Evolutionary conservation across 1,139 yeast genomes (phyloP), one percentile per base, ranked within the genome.

Genomic region (Yamadazyma trypodendri): DNA sequence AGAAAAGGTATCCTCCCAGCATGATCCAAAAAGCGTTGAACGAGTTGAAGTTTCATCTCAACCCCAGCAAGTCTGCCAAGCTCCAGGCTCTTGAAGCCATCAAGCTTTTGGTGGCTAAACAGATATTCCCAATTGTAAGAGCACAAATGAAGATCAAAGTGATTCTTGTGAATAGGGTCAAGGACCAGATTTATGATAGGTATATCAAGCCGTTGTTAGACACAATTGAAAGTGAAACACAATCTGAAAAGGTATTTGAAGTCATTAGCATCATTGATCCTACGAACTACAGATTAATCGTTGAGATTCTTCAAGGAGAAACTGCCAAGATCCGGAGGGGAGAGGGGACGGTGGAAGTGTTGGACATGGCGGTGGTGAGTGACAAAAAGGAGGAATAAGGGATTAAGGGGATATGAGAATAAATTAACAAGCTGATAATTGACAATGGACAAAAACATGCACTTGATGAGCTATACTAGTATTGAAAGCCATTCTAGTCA

Each of bases 81-180:
- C 71, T 78, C 8, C 97, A 89, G 58, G 97, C 97, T 0, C 65
- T 94, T 38, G 97, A 92, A 42, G 97, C 96, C 4, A 90, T 94
- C 49, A 86, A 80, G 55, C 58, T 84, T 37, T 67, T 92, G 37
- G 83, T 86, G 7, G 77, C 81, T 27, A 77, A 78, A 50, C 97
- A 92, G 58, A 68, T 89, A 32, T 83, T 92, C 29, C 97, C 98
- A 9, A 90, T 92, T 45, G 95, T 89, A 0, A 75, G 98, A 49
- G 97, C 98, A 0, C 84, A 85, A 52, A 92, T 92, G 98, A 82
- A 88, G 62, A 75, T 92, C 21, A 79, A 82, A 49, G 68, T 86
- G 11, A 61, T 72, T 0, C 54, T 82, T 24, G 61, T 69, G 17
- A 68, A 70, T 11, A 75, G 78, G 37, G 79, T 78, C 2, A 75